Percentiles rank a stretch among this genome's conserved stretches.
Evolutionary conservation across 208 protist genomes (phyloP).

Genomic region (Trypanosoma brucei): DNA sequence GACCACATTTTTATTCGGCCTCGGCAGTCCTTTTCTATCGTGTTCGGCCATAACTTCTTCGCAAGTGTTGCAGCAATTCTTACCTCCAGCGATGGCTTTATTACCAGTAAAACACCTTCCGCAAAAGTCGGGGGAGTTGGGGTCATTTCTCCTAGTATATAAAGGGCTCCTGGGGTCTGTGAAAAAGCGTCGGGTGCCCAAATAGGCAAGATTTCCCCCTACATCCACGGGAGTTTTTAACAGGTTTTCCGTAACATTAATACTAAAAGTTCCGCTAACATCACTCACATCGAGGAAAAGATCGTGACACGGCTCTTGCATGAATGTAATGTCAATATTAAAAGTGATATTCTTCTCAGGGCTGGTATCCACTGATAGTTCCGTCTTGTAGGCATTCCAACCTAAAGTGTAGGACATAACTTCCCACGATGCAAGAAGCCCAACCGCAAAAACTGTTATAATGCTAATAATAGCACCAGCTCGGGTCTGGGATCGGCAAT

Average conservation of each 20-base stretch:
- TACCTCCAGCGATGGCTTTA: slow-evolving; percentile 4
- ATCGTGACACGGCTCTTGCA: slow-evolving; percentile 47
- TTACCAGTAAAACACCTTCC: slow-evolving; percentile 33
- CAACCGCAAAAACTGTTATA: slow-evolving; percentile 35
- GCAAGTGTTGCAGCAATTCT: slow-evolving; percentile 72
- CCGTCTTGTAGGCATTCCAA: slow-evolving; percentile 51
- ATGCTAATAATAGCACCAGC: slow-evolving; percentile 46
- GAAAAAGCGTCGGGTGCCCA: slow-evolving; percentile 16
- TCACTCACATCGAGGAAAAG: slow-evolving; percentile 76
- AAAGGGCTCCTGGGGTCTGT: background rate
- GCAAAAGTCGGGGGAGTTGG: slow-evolving; percentile 24
- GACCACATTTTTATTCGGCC: slow-evolving; percentile 32
- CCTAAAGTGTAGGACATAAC: slow-evolving; percentile 37
- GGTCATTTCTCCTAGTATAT: slow-evolving; percentile 13
- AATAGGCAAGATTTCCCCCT: slow-evolving; percentile 26
- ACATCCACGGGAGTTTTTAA: slow-evolving; percentile 45
- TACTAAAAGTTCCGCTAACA: slow-evolving; percentile 34
- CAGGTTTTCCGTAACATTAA: slow-evolving; percentile 55
- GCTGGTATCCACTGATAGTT: slow-evolving; percentile 55
- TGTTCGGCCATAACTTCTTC: slow-evolving; percentile 40
- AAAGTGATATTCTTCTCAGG: slow-evolving; percentile 45
- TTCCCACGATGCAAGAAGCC: slow-evolving; percentile 54
- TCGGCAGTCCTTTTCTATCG: slow-evolving; percentile 11
- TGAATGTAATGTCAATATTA: slow-evolving; percentile 80
- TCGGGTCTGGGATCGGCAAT: slow-evolving; percentile 42